phyloP scores from a whole-genome alignment of 169 alveolate species.

The Cryptosporidium bovis region DNA sequence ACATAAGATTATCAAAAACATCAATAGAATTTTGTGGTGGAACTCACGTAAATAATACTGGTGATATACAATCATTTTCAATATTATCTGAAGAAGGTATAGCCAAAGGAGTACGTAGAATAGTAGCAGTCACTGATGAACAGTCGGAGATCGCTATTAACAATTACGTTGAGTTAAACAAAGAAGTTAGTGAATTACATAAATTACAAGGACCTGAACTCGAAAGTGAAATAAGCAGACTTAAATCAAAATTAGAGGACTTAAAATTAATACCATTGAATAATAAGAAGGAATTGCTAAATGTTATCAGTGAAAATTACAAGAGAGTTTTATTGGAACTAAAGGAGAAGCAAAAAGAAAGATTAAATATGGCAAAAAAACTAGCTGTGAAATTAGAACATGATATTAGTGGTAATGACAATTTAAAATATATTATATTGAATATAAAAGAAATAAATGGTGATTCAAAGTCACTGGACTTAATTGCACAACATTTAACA shows the following conservation, averaged over 20 bases:
- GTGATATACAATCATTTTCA: constrained; percentile 75
- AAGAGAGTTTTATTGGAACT: constrained; percentile 42
- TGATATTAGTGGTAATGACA: background rate
- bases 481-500: constrained; percentile 28
- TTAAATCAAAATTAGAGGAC: constrained; percentile 24
- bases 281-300: constrained; percentile 5
- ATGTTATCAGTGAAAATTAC: constrained; percentile 21
- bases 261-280: constrained; percentile 33
- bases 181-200: constrained; percentile 66
- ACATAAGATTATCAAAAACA: constrained; percentile 74
- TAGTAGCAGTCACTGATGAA: constrained; percentile 87
- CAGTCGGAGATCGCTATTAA: constrained; percentile 81
- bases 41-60: constrained; percentile 88
- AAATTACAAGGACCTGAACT: constrained; percentile 53
- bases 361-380: constrained; percentile 45
- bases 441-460: constrained; percentile 41
- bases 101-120: constrained; percentile 90
- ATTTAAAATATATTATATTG: background rate
- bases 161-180: constrained; percentile 77
- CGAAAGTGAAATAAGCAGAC: constrained; percentile 6
- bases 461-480: constrained; percentile 47
- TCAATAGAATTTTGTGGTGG: constrained; percentile 93
- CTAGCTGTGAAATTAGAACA: constrained; percentile 15
- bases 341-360: constrained; percentile 49
- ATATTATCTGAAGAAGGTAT: constrained; percentile 88